phyloP scores from a whole-genome alignment of 495 filamentous ascomycete species.

The Hypoxylon trugodes region DNA sequence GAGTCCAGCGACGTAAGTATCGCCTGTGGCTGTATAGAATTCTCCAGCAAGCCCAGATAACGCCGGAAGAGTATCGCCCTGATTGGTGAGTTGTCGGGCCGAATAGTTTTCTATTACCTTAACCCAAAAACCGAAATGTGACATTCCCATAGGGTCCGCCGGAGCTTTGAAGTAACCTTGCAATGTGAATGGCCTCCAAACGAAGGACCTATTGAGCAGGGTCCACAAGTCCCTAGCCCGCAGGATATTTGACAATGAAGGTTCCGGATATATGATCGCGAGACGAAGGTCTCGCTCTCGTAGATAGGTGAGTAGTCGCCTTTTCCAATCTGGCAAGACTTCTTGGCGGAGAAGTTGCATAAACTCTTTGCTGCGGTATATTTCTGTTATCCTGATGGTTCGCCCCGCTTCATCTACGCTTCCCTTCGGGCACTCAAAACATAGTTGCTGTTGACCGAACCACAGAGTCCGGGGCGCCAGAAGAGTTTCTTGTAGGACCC shows the following conservation, averaged over 20 bases:
- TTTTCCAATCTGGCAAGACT: slow-evolving; percentile 14
- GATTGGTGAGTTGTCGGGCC: slow-evolving; percentile 31
- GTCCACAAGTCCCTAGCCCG: slow-evolving; percentile 6
- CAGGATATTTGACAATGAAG: slow-evolving; percentile 4
- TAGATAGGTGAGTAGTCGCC: slow-evolving; percentile 15
- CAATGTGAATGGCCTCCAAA: slow-evolving; percentile 16
- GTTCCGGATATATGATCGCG: not conserved
- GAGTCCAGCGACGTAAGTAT: slow-evolving; percentile 37
- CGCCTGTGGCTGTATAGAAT: slow-evolving; percentile 35
- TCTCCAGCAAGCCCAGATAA: slow-evolving; percentile 37
- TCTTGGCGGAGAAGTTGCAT: slow-evolving; percentile 33
- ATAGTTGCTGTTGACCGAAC: slow-evolving; percentile 40
- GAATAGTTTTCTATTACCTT: slow-evolving; percentile 37
- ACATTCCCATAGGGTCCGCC: slow-evolving; percentile 16
- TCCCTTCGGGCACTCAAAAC: slow-evolving; percentile 37
- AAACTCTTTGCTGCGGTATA: slow-evolving; percentile 39
- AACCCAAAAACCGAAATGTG: slow-evolving; percentile 38
- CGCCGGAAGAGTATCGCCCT: slow-evolving; percentile 31
- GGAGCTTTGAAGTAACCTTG: slow-evolving; percentile 23
- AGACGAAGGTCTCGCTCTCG: slow-evolving; percentile 11
- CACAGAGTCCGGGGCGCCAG: slow-evolving; percentile 42
- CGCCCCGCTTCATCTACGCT: slow-evolving; percentile 39
- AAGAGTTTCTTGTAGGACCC: slow-evolving; percentile 45
- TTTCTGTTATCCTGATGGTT: slow-evolving; percentile 30
- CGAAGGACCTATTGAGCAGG: slow-evolving; percentile 7